Conservation (phyloP, 2,329 filamentous ascomycete species). For the Calonectria henricotiae region DNA sequence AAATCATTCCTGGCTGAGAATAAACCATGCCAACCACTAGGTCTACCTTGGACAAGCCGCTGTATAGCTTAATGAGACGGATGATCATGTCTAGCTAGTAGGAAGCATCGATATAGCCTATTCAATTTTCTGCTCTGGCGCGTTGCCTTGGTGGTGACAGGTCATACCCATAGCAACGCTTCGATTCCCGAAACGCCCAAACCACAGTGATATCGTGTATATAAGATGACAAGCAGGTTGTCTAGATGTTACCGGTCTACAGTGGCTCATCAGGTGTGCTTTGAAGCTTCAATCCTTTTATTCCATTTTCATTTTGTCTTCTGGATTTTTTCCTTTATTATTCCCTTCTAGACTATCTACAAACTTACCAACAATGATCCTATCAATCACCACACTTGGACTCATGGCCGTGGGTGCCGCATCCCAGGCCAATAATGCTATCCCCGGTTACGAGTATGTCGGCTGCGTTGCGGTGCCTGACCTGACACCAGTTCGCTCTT, state of each 20-base stretch:
- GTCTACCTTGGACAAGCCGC: background rate
- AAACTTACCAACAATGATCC: background rate
- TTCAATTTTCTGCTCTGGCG: background rate
- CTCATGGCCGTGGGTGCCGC: conserved; percentile 2
- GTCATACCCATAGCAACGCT: background rate
- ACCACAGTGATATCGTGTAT: conserved; percentile 3
- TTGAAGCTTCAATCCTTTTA: background rate
- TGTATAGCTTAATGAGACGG: background rate
- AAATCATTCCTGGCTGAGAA: background rate
- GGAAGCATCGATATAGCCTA: background rate
- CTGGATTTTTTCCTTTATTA: background rate
- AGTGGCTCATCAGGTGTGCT: background rate
- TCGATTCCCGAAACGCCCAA: background rate
- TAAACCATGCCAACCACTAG: background rate
- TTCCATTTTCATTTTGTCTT: background rate
- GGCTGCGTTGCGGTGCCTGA: conserved; percentile 22
- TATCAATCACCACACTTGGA: background rate
- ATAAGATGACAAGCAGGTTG: background rate
- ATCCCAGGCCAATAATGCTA: conserved; percentile 13
- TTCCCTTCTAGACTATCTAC: background rate
- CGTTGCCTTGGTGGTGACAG: conserved; percentile 12
- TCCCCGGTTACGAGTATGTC: background rate
- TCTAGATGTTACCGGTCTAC: background rate
- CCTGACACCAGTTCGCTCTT: background rate
- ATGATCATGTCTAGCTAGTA: background rate